Evolutionary conservation across 768 basidiomycete species (phyloP).

Genomic region (Mrakia blollopis): DNA sequence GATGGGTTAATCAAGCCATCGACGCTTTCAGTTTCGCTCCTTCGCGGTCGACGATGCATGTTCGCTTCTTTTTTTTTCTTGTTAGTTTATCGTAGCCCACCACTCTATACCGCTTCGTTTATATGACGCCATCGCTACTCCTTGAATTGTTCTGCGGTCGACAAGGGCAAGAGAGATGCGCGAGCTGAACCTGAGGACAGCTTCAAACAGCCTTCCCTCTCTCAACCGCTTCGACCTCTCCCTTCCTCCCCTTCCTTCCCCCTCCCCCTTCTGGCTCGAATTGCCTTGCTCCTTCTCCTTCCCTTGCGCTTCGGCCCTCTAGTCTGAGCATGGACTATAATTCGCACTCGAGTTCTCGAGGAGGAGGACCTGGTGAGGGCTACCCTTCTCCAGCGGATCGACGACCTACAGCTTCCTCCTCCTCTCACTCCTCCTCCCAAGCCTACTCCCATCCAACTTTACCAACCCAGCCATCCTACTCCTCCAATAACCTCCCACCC

Average conservation of each 20-base stretch:
- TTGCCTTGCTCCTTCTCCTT: not conserved
- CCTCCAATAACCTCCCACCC: not conserved
- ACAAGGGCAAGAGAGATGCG: not conserved
- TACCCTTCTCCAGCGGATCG: not conserved
- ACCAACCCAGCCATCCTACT: conserved; percentile 4
- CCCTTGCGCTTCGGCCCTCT: not conserved
- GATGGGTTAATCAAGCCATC: not conserved
- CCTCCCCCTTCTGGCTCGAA: not conserved
- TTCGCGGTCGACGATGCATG: not conserved
- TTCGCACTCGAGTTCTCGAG: not conserved
- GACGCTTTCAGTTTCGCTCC: not conserved
- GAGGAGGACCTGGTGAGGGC: not conserved
- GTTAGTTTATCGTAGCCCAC: no score
- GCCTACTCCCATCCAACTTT: not conserved
- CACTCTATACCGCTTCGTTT: no score
- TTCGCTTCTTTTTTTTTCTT: not conserved
- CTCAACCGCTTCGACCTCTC: not conserved
- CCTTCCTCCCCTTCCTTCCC: not conserved
- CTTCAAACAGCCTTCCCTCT: not conserved
- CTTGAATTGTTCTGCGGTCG: not conserved
- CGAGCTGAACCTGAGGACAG: not conserved
- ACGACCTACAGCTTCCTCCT: not conserved
- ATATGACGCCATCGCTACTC: no score
- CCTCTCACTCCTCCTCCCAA: not conserved
- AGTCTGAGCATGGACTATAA: not conserved